A percentile compares a stretch with the other conserved stretches of the same genome.
phyloP scores from a whole-genome alignment of 805 yeast species.

The Kodamaea lidongshanica region DNA sequence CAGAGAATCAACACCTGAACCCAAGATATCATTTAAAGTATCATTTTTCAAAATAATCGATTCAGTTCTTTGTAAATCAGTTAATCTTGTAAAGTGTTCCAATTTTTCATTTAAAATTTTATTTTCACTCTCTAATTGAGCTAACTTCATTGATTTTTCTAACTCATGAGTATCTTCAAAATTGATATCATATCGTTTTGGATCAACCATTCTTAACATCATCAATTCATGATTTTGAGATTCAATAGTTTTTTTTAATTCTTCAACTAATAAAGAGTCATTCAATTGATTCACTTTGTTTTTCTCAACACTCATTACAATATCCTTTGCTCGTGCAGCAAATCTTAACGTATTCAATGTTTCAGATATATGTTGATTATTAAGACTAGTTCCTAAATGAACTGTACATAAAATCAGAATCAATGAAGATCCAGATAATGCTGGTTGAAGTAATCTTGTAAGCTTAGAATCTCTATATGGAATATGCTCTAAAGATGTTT shows the following conservation, averaged over 20 bases:
- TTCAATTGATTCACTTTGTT: constrained; percentile 32
- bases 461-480: constrained; percentile 93
- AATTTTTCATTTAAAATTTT: constrained; percentile 57
- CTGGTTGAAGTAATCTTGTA: constrained; percentile 86
- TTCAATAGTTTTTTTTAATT: constrained; percentile 55
- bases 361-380: constrained; percentile 53
- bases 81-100: constrained; percentile 61
- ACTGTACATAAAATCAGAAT: constrained; percentile 86
- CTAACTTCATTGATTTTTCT: constrained; percentile 10
- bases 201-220: constrained; percentile 21
- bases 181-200: constrained; percentile 1
- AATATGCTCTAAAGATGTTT: constrained; percentile 49
- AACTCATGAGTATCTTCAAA: constrained; percentile 27
- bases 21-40: constrained; percentile 52
- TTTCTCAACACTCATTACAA: constrained; percentile 60
- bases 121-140: constrained; percentile 53
- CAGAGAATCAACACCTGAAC: constrained; percentile 33
- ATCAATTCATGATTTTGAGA: constrained; percentile 51
- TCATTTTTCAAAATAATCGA: constrained; percentile 54
- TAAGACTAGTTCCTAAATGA: constrained; percentile 44
- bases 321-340: constrained; percentile 89
- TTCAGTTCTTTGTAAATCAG: constrained; percentile 54
- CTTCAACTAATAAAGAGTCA: constrained; percentile 47
- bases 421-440: constrained; percentile 78
- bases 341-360: constrained; percentile 83